Conservation (phyloP, 148 eudicot genomes). For the Rhododendron henanense region DNA sequence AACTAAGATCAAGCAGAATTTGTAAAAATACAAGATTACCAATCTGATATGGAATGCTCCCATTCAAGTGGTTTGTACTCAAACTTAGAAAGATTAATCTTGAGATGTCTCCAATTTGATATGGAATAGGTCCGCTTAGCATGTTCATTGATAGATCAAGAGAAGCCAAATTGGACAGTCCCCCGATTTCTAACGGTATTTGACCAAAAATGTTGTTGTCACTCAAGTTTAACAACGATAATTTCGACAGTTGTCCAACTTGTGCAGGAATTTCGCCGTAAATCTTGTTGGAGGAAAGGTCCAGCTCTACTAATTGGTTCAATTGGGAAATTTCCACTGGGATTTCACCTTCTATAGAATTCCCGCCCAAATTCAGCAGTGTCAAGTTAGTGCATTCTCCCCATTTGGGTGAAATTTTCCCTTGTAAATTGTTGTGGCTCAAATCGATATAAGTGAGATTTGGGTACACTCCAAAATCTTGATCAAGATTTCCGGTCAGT, state of each 20-base stretch:
- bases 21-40: conserved; percentile 18
- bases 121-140: conserved; percentile 18
- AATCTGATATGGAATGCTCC: conserved; percentile 16
- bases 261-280: neutral
- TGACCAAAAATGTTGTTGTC: conserved; percentile 19
- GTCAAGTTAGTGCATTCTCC: neutral
- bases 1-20: conserved; percentile 26
- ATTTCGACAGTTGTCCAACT: conserved; percentile 3
- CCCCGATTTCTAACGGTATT: conserved; percentile 10
- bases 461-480: conserved; percentile 7
- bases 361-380: too few relatives aligned
- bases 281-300: too few relatives aligned
- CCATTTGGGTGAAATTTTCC: neutral
- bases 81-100: conserved; percentile 18
- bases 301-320: too few relatives aligned
- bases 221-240: conserved; percentile 4
- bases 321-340: too few relatives aligned
- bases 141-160: conserved; percentile 23
- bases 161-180: neutral
- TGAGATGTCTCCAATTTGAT: conserved; percentile 12
- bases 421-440: neutral
- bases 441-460: neutral
- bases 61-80: conserved; percentile 17
- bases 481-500: neutral
- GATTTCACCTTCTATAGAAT: too few relatives aligned